A percentile compares a stretch with the other conserved stretches of the same genome.
Conservation (phyloP, 768 basidiomycete genomes). For the Suillus occidentalis region DNA sequence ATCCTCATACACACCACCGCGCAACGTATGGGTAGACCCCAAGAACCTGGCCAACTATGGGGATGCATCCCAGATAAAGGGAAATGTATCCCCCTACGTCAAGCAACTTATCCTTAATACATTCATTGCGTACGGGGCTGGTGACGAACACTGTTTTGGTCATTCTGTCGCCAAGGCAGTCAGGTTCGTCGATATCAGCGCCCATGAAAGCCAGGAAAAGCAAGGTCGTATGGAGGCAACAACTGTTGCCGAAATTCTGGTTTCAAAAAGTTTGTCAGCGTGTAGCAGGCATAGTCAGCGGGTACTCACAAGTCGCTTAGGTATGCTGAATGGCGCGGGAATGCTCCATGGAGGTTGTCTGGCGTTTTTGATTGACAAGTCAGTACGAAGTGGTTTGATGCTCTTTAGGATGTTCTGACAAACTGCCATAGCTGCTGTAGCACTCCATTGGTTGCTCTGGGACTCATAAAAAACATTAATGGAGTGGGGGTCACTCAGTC, state of each 20-base stretch:
- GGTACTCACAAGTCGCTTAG: constrained; percentile 31
- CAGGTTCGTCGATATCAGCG: constrained; percentile 59
- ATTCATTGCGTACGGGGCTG: constrained; percentile 70
- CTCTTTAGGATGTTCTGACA: constrained; percentile 3
- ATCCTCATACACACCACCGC: constrained; percentile 15
- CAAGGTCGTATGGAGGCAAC: constrained; percentile 58
- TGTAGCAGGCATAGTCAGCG: neutral
- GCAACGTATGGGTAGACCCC: constrained; percentile 66
- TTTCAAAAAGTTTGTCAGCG: constrained; percentile 53
- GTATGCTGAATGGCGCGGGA: constrained; percentile 74
- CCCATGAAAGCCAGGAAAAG: constrained; percentile 45
- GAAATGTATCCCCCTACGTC: constrained; percentile 60
- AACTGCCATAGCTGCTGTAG: constrained; percentile 53
- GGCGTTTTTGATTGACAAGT: constrained; percentile 76
- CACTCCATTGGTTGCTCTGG: constrained; percentile 67
- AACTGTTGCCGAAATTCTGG: constrained; percentile 60
- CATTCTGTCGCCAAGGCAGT: constrained; percentile 59
- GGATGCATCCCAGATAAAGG: constrained; percentile 56
- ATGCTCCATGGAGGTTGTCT: constrained; percentile 78
- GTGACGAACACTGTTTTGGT: constrained; percentile 60
- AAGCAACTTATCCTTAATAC: constrained; percentile 71
- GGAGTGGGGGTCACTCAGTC: constrained; percentile 76
- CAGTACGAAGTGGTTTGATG: constrained; percentile 16
- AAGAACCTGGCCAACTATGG: constrained; percentile 56
- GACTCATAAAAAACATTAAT: constrained; percentile 57